These are phyloP conservation scores for Cadophora luteo-olivacea DNA, from an alignment of 2,329 filamentous ascomycete species.

Conservation along the genomic window DNA sequence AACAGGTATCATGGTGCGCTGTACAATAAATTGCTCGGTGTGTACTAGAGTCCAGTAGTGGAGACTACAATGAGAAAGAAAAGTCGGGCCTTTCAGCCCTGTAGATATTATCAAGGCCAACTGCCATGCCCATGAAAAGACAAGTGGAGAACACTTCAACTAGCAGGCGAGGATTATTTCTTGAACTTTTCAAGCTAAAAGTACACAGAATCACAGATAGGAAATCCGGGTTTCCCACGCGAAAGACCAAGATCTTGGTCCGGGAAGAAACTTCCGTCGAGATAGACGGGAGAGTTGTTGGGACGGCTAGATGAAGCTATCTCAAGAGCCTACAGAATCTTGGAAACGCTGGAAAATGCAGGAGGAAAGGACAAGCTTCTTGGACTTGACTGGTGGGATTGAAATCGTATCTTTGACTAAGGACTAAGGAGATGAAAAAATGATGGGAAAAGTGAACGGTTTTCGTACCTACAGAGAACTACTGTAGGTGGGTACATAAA, in stretches of 20 bases:
- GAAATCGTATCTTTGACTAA: neutral
- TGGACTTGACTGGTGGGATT: neutral
- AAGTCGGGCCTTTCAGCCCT: conserved; percentile 9
- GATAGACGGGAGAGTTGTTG: neutral
- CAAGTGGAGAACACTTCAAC: neutral
- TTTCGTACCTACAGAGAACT: neutral
- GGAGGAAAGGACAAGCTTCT: neutral
- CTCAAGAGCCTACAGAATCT: neutral
- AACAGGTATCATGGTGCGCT: neutral
- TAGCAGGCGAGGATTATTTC: neutral
- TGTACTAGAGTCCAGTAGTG: neutral
- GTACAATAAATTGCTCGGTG: no score
- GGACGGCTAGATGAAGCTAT: conserved; percentile 4
- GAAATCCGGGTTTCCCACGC: neutral
- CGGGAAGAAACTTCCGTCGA: neutral
- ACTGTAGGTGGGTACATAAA: neutral
- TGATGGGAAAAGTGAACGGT: neutral
- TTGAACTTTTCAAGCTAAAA: neutral
- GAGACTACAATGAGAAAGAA: neutral
- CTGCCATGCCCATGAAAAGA: neutral
- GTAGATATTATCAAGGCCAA: neutral
- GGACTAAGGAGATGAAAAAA: neutral
- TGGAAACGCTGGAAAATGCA: neutral
- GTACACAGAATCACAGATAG: neutral
- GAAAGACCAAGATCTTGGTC: neutral